Base-by-base conservation (phyloP, 352 stramenopile species). In the Phytopythium vexans region DNA sequence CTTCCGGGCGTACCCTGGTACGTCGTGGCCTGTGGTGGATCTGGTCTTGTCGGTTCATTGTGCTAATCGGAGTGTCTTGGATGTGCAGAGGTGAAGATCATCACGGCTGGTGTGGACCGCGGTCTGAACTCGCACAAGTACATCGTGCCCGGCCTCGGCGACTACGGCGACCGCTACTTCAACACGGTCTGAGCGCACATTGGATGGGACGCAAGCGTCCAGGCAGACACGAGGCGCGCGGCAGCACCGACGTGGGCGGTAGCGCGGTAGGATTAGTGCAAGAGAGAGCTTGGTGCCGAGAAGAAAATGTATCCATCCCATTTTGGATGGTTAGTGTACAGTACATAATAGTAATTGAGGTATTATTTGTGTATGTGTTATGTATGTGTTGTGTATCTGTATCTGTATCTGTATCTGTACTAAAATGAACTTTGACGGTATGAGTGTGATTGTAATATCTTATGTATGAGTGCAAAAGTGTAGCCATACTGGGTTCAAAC, bases 121-220 rank as follows among this genome's bases (percentile, higher is more conserved):
- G 77, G 86, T 14, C 69, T 98, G 45, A 98, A 99, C 72, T 84
- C 90, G 54, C 75, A 94, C 34, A 98, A 98, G 72, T 99, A 94
- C 70, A 99, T 98, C 59, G 65, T 98, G 41, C 96, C 96, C 4
- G 96, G 96, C 10, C 72, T 99, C 11, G 96, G 96, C 32, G 95
- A 98, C 80, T 99, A 97, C 64, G 93, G 93, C 15, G 94, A 98
- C 70, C 77, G 92, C 46, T 98, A 96, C 71, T 98, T 80, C 63
- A 88, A 88, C 75, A 88, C 77, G 12, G 68, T 85, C 49, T 68
- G 56, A 61, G 36, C 21, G 21, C 21, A 2, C 21, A 27, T 27
- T 27, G 21, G 2, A 27, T 27, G 21, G 21, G 21, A 27, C 21
- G 21, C 21, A 27, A 4, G 10, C 36, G 5, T 37, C 41, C 8